Conservation (phyloP, 345 rosid species). For the Citrus glauca region DNA sequence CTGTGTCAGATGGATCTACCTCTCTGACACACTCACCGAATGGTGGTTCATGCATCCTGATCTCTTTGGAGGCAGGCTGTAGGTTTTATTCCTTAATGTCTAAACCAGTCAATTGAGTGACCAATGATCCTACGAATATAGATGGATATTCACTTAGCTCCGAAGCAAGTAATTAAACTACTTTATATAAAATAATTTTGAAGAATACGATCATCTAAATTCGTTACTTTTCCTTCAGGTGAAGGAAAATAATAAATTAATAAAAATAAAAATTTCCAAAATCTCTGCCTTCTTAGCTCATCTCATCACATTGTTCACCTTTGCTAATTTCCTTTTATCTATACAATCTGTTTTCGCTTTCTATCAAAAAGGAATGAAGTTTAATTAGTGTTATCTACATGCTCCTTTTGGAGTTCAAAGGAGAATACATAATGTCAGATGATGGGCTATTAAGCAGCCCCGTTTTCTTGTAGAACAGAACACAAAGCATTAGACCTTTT, state of each 20-base stretch:
- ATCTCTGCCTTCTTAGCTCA: background rate
- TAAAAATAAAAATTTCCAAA: background rate
- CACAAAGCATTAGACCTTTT: background rate
- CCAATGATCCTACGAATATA: slow-evolving; percentile 5
- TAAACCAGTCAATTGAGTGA: background rate
- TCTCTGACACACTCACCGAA: slow-evolving; percentile 1
- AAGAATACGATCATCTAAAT: background rate
- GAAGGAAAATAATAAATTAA: too few relatives aligned
- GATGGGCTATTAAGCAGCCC: background rate
- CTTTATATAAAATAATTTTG: background rate
- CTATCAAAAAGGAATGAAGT: background rate
- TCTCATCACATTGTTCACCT: background rate
- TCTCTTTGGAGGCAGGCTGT: background rate
- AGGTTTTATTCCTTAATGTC: slow-evolving; percentile 7
- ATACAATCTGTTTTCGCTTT: background rate
- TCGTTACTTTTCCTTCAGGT: background rate
- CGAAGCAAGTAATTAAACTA: background rate
- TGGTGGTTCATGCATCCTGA: slow-evolving; percentile 7
- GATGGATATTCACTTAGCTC: background rate
- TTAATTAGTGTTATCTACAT: background rate
- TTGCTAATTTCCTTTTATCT: background rate
- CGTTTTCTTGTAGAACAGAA: background rate
- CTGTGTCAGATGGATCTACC: background rate
- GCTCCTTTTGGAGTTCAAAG: background rate
- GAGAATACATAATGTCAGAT: background rate